Evolutionary conservation across 202 grass and related monocot genomes (phyloP).

Genomic region (Schoenoplectus triqueter): DNA sequence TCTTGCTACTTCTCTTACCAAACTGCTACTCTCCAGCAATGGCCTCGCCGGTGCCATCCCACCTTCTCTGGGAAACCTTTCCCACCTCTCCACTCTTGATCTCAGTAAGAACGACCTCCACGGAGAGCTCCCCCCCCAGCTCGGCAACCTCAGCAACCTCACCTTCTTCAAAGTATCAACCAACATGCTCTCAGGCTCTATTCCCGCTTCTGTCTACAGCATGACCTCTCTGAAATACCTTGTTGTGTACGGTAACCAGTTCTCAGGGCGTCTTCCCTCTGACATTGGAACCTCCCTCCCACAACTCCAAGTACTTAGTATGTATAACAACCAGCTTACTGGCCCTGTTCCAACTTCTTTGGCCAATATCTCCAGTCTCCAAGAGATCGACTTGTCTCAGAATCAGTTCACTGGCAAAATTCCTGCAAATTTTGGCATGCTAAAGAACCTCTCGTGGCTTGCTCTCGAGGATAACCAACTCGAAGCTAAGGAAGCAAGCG

Average conservation of each 20-base stretch:
- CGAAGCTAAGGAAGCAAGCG: slow-evolving; percentile 35
- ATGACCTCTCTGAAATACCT: background rate
- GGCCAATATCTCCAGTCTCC: slow-evolving; percentile 38
- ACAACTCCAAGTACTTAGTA: background rate
- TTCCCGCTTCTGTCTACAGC: slow-evolving; percentile 41
- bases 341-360: slow-evolving; percentile 39
- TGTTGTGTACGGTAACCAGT: slow-evolving; percentile 13
- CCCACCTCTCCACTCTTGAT: slow-evolving; percentile 31
- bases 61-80: slow-evolving; percentile 41
- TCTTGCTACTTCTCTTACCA: slow-evolving; percentile 22
- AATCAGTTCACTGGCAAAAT: slow-evolving; percentile 48
- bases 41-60: slow-evolving; percentile 25
- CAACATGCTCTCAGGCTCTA: slow-evolving; percentile 40
- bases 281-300: slow-evolving; percentile 41
- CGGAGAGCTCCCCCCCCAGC: slow-evolving; percentile 43
- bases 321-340: slow-evolving; percentile 34
- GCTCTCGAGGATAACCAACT: slow-evolving; percentile 45
- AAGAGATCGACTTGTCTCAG: background rate
- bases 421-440: slow-evolving; percentile 45
- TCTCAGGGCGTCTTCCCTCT: slow-evolving; percentile 50
- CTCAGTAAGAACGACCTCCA: slow-evolving; percentile 39
- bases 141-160: slow-evolving; percentile 45
- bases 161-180: slow-evolving; percentile 4
- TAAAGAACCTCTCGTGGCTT: slow-evolving; percentile 39
- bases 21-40: slow-evolving; percentile 19